phyloP scores from a whole-genome alignment of 164 flowering plant species.

The Euptelea pleiosperma region DNA sequence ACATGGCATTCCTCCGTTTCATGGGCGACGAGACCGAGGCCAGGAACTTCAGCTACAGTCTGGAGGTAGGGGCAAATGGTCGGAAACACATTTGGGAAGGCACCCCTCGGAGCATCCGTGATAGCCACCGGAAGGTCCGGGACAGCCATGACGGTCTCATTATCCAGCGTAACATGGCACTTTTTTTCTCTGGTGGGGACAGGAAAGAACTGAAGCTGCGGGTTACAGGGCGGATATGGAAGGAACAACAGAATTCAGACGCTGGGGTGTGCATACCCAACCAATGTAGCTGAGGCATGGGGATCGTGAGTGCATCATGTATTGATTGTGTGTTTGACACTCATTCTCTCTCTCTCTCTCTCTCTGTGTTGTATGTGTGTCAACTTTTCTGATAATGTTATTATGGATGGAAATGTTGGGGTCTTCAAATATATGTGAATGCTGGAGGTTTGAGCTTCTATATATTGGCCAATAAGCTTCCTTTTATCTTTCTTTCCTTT shows the following conservation, averaged over 20 bases:
- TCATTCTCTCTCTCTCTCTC: not conserved
- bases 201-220: constrained; percentile 56
- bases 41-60: constrained; percentile 43
- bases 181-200: constrained; percentile 59
- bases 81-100: constrained; percentile 60
- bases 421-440: not conserved
- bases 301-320: not conserved
- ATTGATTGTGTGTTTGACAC: not conserved
- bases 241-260: constrained; percentile 51
- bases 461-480: not conserved
- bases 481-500: not conserved
- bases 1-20: constrained; percentile 67
- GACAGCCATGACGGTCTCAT: constrained; percentile 65
- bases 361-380: constrained; percentile 8
- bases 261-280: constrained; percentile 45
- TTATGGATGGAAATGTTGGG: constrained; percentile 1
- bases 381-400: constrained; percentile 5
- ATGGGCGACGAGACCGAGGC: constrained; percentile 67
- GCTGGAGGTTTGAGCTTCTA: not conserved
- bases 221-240: constrained; percentile 61
- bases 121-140: constrained; percentile 54
- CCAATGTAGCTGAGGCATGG: constrained; percentile 35
- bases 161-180: constrained; percentile 55
- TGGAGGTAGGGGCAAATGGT: constrained; percentile 57
- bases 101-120: constrained; percentile 60